Evolutionary conservation across 345 rosid species (phyloP), one percentile per base, ranked within the genome.

Genomic region (Bretschneidera sinensis): DNA sequence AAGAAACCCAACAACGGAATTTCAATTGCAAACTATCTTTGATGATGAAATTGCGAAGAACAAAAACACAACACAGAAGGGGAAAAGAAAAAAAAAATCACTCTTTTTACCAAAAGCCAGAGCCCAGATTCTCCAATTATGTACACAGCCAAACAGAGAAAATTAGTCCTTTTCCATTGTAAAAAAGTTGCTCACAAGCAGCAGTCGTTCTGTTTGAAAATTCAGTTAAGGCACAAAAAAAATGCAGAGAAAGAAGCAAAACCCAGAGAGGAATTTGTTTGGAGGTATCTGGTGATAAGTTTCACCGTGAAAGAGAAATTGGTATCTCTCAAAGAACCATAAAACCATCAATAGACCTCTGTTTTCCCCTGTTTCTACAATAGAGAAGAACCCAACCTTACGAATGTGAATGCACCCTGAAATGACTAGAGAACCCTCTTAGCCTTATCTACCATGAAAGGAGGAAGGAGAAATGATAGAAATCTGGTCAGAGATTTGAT

Each of bases 211-310:
- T 39, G 45, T 39, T 5, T 39, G 11, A 7, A n/a, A 39, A 39
- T 39, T 39, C 45, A 39, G 45, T 14, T 39, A 39, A 39, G 16
- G 16, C 4, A 9, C 1, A 39, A 39, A 11, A 18, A 52, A 61
- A 35, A 43, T 17, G 15, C 4, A 24, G 20, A 51, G 17, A 20
- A 58, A 65, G 5, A 35, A 39, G 55, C 16, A 13, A 57, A 63
- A 68, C 67, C 64, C 64, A 69, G 66, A 59, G 20, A 28, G 43
- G 43, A 50, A 21, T 19, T 43, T 14, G 35, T 55, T 34, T 53
- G 19, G 43, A 24, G 35, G 19, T 5, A 7, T 1, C 4, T 7
- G 16, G 45, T 28, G 33, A 3, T 28, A 28, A 14, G 10, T 39
- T 39, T 13, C 4, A 39, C 45, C 10, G 4, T 2, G 10, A 39